These are phyloP conservation scores for Udeniomyces megalosporus DNA, from an alignment of 768 basidiomycete genomes.

Conservation along the genomic window DNA sequence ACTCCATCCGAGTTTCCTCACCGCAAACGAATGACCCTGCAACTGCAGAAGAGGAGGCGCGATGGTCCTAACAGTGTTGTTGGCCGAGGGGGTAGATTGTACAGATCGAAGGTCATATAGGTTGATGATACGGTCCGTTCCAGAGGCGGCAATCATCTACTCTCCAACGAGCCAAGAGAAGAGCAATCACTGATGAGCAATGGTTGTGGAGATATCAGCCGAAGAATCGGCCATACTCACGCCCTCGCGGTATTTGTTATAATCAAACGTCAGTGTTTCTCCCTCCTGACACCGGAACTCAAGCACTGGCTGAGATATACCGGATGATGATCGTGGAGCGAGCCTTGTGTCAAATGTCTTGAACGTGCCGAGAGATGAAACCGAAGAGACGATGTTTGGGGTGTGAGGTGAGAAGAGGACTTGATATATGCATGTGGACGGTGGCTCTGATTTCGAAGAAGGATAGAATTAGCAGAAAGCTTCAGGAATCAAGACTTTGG, in stretches of 20 bases:
- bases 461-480: background rate
- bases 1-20: conserved; percentile 4
- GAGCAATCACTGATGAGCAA: too few relatives aligned
- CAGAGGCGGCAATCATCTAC: background rate
- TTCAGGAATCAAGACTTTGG: background rate
- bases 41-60: conserved; percentile 1
- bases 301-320: background rate
- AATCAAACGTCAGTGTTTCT: conserved; percentile 23
- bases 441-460: background rate
- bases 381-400: conserved; percentile 61
- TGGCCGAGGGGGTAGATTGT: background rate
- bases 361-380: conserved; percentile 61
- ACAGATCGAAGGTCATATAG: background rate
- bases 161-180: too few relatives aligned
- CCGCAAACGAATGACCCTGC: conserved; percentile 6
- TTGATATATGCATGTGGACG: conserved; percentile 45
- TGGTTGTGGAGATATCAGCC: too few relatives aligned
- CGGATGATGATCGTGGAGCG: background rate
- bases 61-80: background rate
- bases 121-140: conserved; percentile 9
- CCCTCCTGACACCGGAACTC: background rate
- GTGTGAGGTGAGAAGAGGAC: conserved; percentile 85
- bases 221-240: conserved; percentile 12
- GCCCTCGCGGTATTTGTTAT: conserved; percentile 27
- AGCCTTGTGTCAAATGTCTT: conserved; percentile 21